Base-by-base conservation (phyloP, 495 filamentous ascomycete species). In the Halenospora varia region DNA sequence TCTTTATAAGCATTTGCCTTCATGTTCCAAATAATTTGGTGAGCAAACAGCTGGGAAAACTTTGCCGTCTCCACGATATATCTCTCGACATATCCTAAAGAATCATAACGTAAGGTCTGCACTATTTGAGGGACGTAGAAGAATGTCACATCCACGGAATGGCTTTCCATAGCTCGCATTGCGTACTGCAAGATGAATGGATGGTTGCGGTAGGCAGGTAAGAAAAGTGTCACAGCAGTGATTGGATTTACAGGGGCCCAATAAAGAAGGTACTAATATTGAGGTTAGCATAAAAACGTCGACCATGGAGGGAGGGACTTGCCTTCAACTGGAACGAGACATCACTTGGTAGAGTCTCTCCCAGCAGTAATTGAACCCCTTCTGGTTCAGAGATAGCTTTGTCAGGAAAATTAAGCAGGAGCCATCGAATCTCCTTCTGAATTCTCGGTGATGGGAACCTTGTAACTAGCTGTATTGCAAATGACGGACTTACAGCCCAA, bases 1-100 rank as follows among this genome's bases (percentile, higher is more conserved):
- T 99, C 95, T 70, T 96, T 97, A 74, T 90, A 99, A 2, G 92
- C 85, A 68, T 99, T 99, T 19, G 95, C 95, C 67, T 96, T 97
- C 87, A 99, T 99, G 68, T 97, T 99, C 95, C 95, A 99, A 60
- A 99, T 97, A 58, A 99, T 97, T 59, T 99, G 95, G 71, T 99
- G 95, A 6, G 95, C 92, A 69, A 99, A 99, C 1, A 97, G 75
- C 68, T 97, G 95, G 22, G 93, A 97, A 65, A 94, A 89, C 62
- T 93, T 92, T 1, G 90, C 92, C 2, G 95, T 96, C 74, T 99
- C 94, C 20, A 96, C 78, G 25, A 97, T 97, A 62, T 97, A 97
- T 58, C 94, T 81, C 67, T 97, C 92, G 1, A 96, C 92, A 68
- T 97, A 97, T 41, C 95, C 94, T 46, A 99, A 74, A 22, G 82